Evolutionary conservation across 208 protist genomes (phyloP), one percentile per base, ranked within the genome.

Genomic region (Wallacemonas sp.): DNA sequence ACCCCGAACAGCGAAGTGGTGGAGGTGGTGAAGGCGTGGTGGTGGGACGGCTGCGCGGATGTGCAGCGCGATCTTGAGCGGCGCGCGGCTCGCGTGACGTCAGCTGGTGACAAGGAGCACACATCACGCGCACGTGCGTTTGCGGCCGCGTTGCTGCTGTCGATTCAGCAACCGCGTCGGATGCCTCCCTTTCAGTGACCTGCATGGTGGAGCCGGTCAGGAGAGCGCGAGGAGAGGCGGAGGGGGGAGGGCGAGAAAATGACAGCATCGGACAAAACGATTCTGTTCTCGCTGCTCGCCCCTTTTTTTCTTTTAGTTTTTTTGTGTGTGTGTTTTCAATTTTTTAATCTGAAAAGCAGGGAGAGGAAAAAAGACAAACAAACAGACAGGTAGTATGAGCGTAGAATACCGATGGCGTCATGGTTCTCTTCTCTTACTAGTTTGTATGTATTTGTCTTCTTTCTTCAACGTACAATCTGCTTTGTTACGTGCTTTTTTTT

Each of bases 401-500:
- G n/a, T n/a, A n/a, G n/a, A n/a, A n/a, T n/a, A n/a, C n/a, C n/a
- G n/a, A n/a, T n/a, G n/a, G n/a, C n/a, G n/a, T n/a, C n/a, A n/a
- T n/a, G n/a, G n/a, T n/a, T n/a, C n/a, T n/a, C 14, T 42, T 14
- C 38, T 25, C 20, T 48, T 48, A 20, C 44, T 25, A 18, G 44
- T 48, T 48, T 48, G 44, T 48, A 23, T 20, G 44, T 48, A 18
- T 48, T 14, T 48, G 44, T 42, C 22, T 32, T 11, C 28, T 3
- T 18, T 22, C 5, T 18, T 39, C 5, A 3, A 23, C 3, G 23
- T 8, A 59, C 10, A 36, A 11, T n/a, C n/a, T n/a, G n/a, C n/a
- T n/a, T n/a, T n/a, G n/a, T n/a, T n/a, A n/a, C n/a, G n/a, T 68
- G 29, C 39, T 23, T 61, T 57, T 32, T 68, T 70, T 41, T 22